phyloP scores from a whole-genome alignment of 1,139 yeast species.

The Yarrowia galli region DNA sequence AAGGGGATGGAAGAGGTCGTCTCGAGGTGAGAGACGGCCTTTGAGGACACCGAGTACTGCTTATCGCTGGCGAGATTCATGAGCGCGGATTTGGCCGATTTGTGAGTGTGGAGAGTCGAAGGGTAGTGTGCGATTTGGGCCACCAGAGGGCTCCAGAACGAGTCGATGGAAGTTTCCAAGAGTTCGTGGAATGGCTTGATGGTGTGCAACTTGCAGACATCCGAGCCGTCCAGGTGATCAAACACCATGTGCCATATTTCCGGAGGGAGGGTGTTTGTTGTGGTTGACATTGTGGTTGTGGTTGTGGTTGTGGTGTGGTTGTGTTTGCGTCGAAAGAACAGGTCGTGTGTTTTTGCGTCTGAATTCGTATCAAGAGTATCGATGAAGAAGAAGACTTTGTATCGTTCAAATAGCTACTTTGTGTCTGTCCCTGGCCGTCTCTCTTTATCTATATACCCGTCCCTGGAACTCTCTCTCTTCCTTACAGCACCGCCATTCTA shows the following conservation, averaged over 20 bases:
- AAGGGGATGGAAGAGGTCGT: background rate
- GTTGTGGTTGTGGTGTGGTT: background rate
- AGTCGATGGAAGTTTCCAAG: background rate
- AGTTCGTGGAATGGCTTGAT: constrained; percentile 20
- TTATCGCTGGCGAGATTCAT: constrained; percentile 4
- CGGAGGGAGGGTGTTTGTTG: background rate
- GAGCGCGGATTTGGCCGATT: background rate
- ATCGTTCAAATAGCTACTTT: background rate
- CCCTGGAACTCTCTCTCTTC: no score
- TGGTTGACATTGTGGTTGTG: background rate
- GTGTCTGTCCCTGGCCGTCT: background rate
- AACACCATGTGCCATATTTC: constrained; percentile 29
- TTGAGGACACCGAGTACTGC: background rate
- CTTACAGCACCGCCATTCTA: no score
- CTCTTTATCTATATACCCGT: constrained; percentile 13
- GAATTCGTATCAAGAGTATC: no score
- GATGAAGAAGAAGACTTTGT: no score
- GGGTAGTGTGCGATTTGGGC: constrained; percentile 11
- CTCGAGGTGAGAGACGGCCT: background rate
- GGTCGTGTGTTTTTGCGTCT: background rate
- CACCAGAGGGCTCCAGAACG: constrained; percentile 10
- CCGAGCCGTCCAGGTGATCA: constrained; percentile 1
- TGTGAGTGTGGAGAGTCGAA: constrained; percentile 4
- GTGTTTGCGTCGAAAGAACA: background rate
- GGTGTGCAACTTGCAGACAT: constrained; percentile 7